These are phyloP conservation scores for Mesembryanthemum crystallinum DNA, from an alignment of 148 eudicot species.

Conservation along the genomic window DNA sequence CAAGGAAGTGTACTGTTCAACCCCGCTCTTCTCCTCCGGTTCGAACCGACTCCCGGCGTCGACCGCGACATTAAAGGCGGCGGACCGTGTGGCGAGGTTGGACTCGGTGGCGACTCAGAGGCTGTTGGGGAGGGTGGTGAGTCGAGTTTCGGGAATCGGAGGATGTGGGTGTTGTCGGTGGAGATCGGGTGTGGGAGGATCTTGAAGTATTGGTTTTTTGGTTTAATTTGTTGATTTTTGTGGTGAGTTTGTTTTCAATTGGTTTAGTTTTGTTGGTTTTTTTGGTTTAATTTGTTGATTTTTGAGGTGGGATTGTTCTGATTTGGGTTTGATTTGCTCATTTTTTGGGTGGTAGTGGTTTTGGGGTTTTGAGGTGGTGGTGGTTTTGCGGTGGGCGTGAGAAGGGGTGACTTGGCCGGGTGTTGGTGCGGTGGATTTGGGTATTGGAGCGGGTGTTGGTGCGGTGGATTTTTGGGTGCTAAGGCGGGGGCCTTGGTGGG, in stretches of 20 bases:
- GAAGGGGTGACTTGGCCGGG: conserved; percentile 1
- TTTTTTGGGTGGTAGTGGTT: too few species aligned
- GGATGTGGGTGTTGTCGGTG: conserved; percentile 43
- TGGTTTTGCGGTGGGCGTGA: conserved; percentile 24
- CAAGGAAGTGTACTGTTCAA: conserved; percentile 46
- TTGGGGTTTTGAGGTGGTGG: too few species aligned
- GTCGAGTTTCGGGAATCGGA: conserved; percentile 46
- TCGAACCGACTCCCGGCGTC: conserved; percentile 63
- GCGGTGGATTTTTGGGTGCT: conserved; percentile 34
- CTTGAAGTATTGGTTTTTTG: too few species aligned
- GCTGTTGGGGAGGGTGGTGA: conserved; percentile 68
- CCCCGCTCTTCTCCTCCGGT: conserved; percentile 46
- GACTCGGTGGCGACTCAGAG: conserved; percentile 76
- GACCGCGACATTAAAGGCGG: conserved; percentile 41
- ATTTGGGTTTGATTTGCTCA: too few species aligned
- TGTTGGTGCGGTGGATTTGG: conserved; percentile 14
- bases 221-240: too few species aligned
- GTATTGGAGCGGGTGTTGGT: too few species aligned
- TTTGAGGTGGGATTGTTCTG: conserved; percentile 38
- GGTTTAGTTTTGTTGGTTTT: too few species aligned
- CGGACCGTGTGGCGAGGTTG: conserved; percentile 41
- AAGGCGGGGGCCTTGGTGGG: conserved; percentile 18
- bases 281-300: too few species aligned
- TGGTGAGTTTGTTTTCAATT: too few species aligned
- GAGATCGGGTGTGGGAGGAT: conserved; percentile 36